Evolutionary conservation across 2,329 filamentous ascomycete genomes (phyloP), one percentile per base, ranked within the genome.

Genomic region (Karstenula rhodostoma): DNA sequence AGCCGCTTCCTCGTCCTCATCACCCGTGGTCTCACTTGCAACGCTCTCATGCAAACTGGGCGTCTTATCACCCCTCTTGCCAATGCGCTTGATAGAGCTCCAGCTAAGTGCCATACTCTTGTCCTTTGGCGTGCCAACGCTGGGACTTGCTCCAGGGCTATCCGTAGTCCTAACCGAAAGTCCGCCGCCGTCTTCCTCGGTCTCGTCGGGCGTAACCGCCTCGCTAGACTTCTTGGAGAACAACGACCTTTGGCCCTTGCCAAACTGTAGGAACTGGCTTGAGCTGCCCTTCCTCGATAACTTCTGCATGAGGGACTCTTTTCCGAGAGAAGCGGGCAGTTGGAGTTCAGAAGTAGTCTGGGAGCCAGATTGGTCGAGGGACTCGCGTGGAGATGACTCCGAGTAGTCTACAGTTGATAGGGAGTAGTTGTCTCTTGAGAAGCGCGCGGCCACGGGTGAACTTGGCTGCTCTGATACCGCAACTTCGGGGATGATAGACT

Each of bases 241-340:
- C 0, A 78, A 61, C 0, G 67, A 67, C 23, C 64, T 68, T 62
- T 75, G 76, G n/a, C 42, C 57, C 61, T 80, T 81, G 53, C 79
- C 76, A 43, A 79, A 77, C 1, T 69, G 71, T 4, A 80, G 73
- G 67, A 83, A 83, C 55, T 83, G 82, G 56, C 76, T 78, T 0
- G 79, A 78, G 60, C 76, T 80, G 37, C 76, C 77, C 67, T 84
- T 84, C 56, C 82, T 79, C 4, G 78, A 78, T 42, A 84, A 75
- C 61, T 83, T 83, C 60, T 80, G 77, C 80, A 84, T 83, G 65
- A 84, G 81, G 1, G 75, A 77, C 52, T 83, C 81, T 56, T 80
- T 82, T 60, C 79, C 77, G 19, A 74, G 61, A 2, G 74, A 70
- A 59, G 79, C 77, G n/a, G 73, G 61, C 4, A 72, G 71, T 67